phyloP scores from a whole-genome alignment of 106 monocot species.

The Dendrobium officinale region DNA sequence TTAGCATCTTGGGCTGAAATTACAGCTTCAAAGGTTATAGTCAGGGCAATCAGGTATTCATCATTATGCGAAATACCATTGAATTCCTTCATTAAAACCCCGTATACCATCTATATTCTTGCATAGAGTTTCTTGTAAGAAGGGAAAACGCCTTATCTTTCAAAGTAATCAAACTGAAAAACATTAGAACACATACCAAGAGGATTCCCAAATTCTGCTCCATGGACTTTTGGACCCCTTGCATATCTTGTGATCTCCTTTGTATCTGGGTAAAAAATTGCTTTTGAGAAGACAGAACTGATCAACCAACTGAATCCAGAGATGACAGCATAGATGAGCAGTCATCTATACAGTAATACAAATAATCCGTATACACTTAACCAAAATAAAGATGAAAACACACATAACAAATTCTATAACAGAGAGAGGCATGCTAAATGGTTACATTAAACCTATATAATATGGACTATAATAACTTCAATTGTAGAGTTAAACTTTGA shows the following conservation, averaged over 20 bases:
- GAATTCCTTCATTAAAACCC: background rate
- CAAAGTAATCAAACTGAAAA: conserved; percentile 3
- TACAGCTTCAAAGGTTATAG: background rate
- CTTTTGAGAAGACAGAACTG: background rate
- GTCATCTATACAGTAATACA: background rate
- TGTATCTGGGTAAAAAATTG: conserved; percentile 32
- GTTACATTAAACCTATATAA: background rate
- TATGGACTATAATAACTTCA: background rate
- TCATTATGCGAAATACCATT: background rate
- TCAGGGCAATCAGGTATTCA: background rate
- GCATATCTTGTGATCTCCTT: conserved; percentile 41
- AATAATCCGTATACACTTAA: background rate
- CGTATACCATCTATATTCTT: background rate
- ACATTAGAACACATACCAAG: conserved; percentile 40
- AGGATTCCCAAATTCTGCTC: conserved; percentile 87
- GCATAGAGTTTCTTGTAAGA: background rate
- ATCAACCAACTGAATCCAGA: background rate
- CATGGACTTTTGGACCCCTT: conserved; percentile 17
- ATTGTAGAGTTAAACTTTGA: background rate
- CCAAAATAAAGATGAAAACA: too few species aligned
- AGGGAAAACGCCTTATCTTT: background rate
- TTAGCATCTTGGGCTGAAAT: background rate
- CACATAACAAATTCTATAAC: too few species aligned
- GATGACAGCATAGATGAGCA: background rate
- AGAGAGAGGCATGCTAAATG: background rate